Conservation (phyloP, 1,139 yeast species). For the Yamadazyma siamensis region DNA sequence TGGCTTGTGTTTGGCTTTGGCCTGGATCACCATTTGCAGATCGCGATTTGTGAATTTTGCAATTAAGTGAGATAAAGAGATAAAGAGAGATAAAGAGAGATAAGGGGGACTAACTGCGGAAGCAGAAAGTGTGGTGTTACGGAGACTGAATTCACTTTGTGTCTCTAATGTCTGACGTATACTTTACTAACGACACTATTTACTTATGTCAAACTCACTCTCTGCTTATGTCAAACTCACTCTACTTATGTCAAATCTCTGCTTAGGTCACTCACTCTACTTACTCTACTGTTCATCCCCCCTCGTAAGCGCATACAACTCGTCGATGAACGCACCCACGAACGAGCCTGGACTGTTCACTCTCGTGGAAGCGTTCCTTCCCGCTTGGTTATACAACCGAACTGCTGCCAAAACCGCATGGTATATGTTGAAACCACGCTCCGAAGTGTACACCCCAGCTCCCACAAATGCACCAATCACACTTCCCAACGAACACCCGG, state of each 20-base stretch:
- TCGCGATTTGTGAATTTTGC: conserved; percentile 1
- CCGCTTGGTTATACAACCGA: conserved; percentile 62
- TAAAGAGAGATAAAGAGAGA: conserved; percentile 14
- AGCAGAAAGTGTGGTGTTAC: too few species aligned
- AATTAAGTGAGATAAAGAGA: background rate
- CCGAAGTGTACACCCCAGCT: conserved; percentile 32
- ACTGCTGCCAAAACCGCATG: conserved; percentile 51
- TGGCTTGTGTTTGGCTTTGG: conserved; percentile 5
- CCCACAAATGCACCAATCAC: conserved; percentile 61
- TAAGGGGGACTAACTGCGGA: too few species aligned
- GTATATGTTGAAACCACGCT: too few species aligned
- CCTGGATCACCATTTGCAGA: conserved; percentile 12
- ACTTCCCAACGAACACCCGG: conserved; percentile 86
- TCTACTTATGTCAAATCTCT: too few species aligned
- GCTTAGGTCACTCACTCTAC: too few species aligned
- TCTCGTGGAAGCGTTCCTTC: conserved; percentile 46
- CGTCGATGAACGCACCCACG: conserved; percentile 44
- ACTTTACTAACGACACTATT: too few species aligned
- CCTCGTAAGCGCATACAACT: too few species aligned
- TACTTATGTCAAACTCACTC: too few species aligned
- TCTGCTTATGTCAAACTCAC: too few species aligned
- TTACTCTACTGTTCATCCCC: too few species aligned
- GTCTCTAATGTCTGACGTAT: too few species aligned
- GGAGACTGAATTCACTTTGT: too few species aligned
- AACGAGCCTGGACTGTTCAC: conserved; percentile 51